Percentiles rank a stretch among this genome's conserved stretches.
These are phyloP conservation scores for Vitis hybrid DNA, from an alignment of 177 flowering plant species.

Conservation along the genomic window DNA sequence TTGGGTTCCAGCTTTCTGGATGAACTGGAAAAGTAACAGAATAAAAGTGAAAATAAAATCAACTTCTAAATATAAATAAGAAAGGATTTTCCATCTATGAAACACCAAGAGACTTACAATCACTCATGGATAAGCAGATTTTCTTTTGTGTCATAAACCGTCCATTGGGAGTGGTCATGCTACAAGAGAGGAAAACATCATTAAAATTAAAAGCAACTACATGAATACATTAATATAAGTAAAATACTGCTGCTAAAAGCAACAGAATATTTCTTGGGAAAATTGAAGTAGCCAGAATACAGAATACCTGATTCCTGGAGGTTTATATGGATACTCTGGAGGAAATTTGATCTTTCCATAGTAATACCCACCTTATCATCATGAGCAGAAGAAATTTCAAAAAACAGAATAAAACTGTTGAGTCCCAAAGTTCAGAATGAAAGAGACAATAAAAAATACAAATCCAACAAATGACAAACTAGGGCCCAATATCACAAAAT, in stretches of 20 bases:
- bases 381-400: constrained; percentile 6
- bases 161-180: constrained; percentile 98
- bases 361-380: constrained; percentile 80
- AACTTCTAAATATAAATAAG: not conserved
- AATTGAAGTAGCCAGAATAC: not conserved
- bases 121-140: constrained; percentile 97
- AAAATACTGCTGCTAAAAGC: not conserved
- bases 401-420: not conserved
- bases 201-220: not conserved
- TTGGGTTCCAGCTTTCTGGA: constrained; percentile 99
- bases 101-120: constrained; percentile 63
- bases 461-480: not conserved
- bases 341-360: constrained; percentile 97
- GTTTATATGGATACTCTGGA: constrained; percentile 98
- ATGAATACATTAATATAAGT: not conserved
- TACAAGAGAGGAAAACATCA: constrained; percentile 23
- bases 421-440: not conserved
- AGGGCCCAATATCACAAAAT: not conserved
- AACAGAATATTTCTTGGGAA: not conserved
- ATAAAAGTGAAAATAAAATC: not conserved
- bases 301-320: constrained; percentile 86
- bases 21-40: constrained; percentile 60
- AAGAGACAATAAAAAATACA: not conserved
- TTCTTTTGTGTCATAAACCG: constrained; percentile 89
- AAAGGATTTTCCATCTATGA: not conserved